Evolutionary conservation across 2,329 filamentous ascomycete species (phyloP).

Genomic region (Septoria petroselini): DNA sequence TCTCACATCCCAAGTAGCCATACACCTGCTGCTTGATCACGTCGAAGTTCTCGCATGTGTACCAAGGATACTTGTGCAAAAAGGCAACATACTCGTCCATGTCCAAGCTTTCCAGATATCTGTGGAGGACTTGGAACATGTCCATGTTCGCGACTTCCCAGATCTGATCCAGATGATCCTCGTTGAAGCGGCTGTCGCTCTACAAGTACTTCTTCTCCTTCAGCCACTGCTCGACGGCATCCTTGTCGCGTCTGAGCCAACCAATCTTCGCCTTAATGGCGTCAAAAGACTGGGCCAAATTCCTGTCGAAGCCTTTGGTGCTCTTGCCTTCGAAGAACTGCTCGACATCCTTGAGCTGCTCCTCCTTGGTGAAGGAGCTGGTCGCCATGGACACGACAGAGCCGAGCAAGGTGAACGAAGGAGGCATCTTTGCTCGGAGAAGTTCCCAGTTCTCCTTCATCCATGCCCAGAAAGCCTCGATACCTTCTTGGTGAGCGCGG

Average conservation of each 20-base stretch:
- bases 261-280: slow-evolving; percentile 77
- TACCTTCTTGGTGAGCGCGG: slow-evolving; percentile 71
- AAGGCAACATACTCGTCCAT: too few species aligned
- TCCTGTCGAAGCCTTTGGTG: slow-evolving; percentile 83
- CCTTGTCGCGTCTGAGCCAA: slow-evolving; percentile 73
- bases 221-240: slow-evolving; percentile 72
- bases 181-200: background rate
- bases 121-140: too few species aligned
- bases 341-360: slow-evolving; percentile 73
- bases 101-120: too few species aligned
- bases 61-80: too few species aligned
- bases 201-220: slow-evolving; percentile 62
- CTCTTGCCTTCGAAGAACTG: slow-evolving; percentile 78
- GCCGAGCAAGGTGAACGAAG: slow-evolving; percentile 81
- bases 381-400: slow-evolving; percentile 80
- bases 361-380: slow-evolving; percentile 71
- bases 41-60: too few species aligned
- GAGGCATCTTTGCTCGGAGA: slow-evolving; percentile 75
- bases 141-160: too few species aligned
- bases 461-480: slow-evolving; percentile 78
- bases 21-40: too few species aligned
- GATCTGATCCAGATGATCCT: too few species aligned
- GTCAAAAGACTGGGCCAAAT: slow-evolving; percentile 85
- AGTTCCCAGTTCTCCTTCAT: slow-evolving; percentile 85
- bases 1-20: too few species aligned